These are phyloP conservation scores for Zarea fungicola DNA, from an alignment of 2,329 filamentous ascomycete species.

Conservation along the genomic window DNA sequence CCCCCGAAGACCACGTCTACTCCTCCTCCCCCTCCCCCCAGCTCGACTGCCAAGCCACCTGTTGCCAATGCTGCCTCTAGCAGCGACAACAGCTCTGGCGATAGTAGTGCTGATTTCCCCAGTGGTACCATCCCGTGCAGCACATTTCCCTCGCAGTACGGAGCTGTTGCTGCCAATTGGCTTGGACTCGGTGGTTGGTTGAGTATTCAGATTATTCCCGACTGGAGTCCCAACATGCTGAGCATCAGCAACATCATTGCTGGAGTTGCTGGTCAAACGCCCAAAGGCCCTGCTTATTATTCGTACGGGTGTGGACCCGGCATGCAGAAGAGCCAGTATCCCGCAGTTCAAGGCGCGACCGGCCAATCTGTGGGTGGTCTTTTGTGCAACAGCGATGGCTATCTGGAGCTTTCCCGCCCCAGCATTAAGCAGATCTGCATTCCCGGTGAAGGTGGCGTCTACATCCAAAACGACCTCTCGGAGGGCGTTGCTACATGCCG, in stretches of 20 bases:
- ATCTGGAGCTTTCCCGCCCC: conserved; percentile 71
- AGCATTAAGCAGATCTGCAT: conserved; percentile 68
- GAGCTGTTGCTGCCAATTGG: conserved; percentile 66
- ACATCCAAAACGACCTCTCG: conserved; percentile 68
- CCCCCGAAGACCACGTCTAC: conserved; percentile 22
- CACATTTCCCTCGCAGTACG: conserved; percentile 74
- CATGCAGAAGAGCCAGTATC: conserved; percentile 92
- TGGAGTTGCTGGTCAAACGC: conserved; percentile 55
- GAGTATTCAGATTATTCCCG: conserved; percentile 64
- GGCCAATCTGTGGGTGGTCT: conserved; percentile 86
- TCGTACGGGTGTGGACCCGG: conserved; percentile 90
- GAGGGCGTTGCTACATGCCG: conserved; percentile 73
- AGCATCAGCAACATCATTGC: conserved; percentile 63
- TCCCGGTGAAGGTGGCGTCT: conserved; percentile 62
- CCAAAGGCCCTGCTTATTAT: conserved; percentile 61
- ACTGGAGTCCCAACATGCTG: conserved; percentile 44
- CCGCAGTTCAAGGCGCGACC: conserved; percentile 66
- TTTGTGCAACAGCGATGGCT: conserved; percentile 66
- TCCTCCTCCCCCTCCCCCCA: conserved; percentile 19
- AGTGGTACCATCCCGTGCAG: conserved; percentile 67
- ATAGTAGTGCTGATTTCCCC: conserved; percentile 66
- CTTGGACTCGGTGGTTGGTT: conserved; percentile 69
- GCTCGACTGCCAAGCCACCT: conserved; percentile 10
- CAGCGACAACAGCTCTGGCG: conserved; percentile 34
- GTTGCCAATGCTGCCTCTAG: conserved; percentile 19